Percentiles rank a stretch among this genome's conserved stretches.
Conservation (phyloP, 75 land plant species). For the Picea glauca region DNA sequence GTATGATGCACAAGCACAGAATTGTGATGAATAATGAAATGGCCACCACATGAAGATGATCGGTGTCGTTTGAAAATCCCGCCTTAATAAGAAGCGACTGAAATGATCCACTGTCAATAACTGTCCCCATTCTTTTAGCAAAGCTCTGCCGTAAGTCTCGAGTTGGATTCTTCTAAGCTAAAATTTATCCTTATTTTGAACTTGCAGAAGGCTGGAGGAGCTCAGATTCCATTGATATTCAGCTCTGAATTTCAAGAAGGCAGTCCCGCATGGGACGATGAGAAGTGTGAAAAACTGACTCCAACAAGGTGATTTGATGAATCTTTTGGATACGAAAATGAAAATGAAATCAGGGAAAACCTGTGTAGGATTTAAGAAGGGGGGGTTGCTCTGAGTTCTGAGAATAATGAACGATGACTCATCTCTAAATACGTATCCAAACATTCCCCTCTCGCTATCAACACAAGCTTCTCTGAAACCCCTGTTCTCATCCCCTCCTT, state of each 20-base stretch:
- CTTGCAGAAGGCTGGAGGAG: background rate
- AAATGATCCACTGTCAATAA: background rate
- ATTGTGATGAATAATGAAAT: conserved; percentile 64
- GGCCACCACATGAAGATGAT: conserved; percentile 43
- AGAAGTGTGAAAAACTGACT: background rate
- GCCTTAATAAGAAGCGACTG: background rate
- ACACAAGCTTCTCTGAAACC: too few species aligned
- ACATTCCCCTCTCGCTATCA: too few species aligned
- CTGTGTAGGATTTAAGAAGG: background rate
- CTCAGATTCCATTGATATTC: background rate
- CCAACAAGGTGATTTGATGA: background rate
- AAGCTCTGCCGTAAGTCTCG: background rate
- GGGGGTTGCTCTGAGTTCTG: background rate
- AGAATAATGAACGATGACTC: background rate
- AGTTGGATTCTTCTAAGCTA: too few species aligned
- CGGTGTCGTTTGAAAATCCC: conserved; percentile 6
- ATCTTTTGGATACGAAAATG: background rate
- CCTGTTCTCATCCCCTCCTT: too few species aligned
- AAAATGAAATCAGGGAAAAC: background rate
- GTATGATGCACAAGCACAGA: conserved; percentile 76
- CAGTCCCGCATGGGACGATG: background rate
- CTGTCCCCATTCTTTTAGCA: background rate
- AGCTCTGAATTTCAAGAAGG: background rate
- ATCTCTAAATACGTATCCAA: too few species aligned
- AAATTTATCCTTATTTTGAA: background rate